Evolutionary conservation across 352 stramenopile species (phyloP), one percentile per base, ranked within the genome.

Genomic region (Pythium sukuiense): DNA sequence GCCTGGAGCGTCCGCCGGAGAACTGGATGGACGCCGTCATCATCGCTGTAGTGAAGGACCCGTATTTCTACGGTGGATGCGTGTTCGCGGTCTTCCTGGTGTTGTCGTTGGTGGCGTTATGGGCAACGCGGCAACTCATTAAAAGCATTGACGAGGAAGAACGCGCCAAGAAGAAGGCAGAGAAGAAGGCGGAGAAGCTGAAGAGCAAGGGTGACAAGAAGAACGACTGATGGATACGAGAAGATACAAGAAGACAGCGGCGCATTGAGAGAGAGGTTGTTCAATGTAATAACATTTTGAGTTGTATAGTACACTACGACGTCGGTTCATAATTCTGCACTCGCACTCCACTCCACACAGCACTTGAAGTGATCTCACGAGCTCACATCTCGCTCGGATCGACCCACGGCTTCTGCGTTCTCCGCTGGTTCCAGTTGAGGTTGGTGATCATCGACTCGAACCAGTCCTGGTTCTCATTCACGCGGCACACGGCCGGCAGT

Each of bases 381-480:
- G 9, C 18, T 64, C 59, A 67, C 39, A 60, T 20, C 27, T 54
- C 33, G 29, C 14, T 43, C 3, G 63, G 58, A 32, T 64, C 35
- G 14, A 62, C 29, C 83, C 85, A 95, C 2, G 88, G 88, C 65
- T 96, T 96, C 59, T 93, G 85, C 18, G 80, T 79, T 24, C 85
- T 83, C 33, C 83, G 87, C 68, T 93, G 87, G 75, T 97, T 97
- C 91, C 91, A 97, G 72, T 97, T 95, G n/a, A 97, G 80, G 62
- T 96, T 95, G 14, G 86, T 90, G 69, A 96, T 96, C 80, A 97
- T 95, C 2, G 84, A 93, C 67, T 92, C 77, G 63, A 97, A 97
- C 91, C 91, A 97, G 72, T 97, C 89, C 67, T 93, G 83, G 62
- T 95, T 96, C 68, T 96, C 89, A 68, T 95, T 96, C 30, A 92